Evolutionary conservation across 768 basidiomycete species (phyloP), one percentile per base, ranked within the genome.

Genomic region (Trametes punicea): DNA sequence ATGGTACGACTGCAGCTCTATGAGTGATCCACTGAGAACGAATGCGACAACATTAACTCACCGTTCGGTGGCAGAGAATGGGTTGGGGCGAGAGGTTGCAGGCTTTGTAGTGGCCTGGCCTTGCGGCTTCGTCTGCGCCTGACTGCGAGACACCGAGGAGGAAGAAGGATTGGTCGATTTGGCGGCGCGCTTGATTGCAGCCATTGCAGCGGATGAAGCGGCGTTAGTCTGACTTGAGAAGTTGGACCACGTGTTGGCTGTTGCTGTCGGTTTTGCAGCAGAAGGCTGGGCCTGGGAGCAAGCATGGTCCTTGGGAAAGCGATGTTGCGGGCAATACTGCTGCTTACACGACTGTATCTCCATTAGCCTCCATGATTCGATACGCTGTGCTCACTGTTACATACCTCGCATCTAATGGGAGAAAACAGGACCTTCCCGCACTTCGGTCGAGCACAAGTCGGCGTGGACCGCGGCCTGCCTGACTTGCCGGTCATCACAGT

Each of bases 301-400:
- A 49, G 56, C 75, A 59, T 94, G 91, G 61, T 88, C 85, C 38
- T 74, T 74, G 8, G 90, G 85, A 70, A 90, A 90, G 40, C 92
- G 87, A 66, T 94, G 91, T 25, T 81, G 72, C 0, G 88, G 78
- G 66, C 91, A 94, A 66, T 84, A 93, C 60, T 86, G 83, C 57
- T 81, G 72, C 40, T 70, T 77, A 70, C 91, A 93, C 68, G 78
- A 78, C 91, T 93, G 55, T 0, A 52, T 1, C 1, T 4, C 2
- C 3, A 33, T 46, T 18, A 39, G 13, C 48, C n/a, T 1, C 55
- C 47, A 18, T 20, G 4, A 5, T 50, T 27, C 23, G n/a, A n/a
- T n/a, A n/a, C n/a, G n/a, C n/a, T n/a, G n/a, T n/a, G n/a, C n/a
- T n/a, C n/a, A n/a, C n/a, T n/a, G n/a, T 40, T 1, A 79, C 89